Evolutionary conservation across 495 filamentous ascomycete species (phyloP).

Genomic region (Penicillium mononematosum): DNA sequence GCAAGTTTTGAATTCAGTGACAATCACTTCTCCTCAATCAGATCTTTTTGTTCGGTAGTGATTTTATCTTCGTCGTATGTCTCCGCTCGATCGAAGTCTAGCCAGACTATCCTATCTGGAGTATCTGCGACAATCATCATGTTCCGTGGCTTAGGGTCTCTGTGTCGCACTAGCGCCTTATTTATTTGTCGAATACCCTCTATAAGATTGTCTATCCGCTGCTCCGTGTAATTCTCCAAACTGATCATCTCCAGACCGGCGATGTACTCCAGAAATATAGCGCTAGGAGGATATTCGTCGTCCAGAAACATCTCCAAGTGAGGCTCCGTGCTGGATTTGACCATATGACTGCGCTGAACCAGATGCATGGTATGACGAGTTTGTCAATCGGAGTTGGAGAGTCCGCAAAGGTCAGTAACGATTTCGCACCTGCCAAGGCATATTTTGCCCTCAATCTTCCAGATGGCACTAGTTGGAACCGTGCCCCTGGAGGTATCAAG

Average conservation of each 20-base stretch:
- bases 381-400: too few species aligned
- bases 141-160: background rate
- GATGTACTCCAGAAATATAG: background rate
- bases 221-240: background rate
- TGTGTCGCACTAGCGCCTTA: background rate
- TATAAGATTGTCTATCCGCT: background rate
- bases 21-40: background rate
- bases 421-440: too few species aligned
- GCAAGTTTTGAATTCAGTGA: background rate
- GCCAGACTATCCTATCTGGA: background rate
- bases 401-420: too few species aligned
- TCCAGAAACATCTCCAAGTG: background rate
- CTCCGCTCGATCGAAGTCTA: background rate
- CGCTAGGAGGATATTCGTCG: background rate
- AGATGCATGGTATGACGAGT: too few species aligned
- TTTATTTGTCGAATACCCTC: background rate
- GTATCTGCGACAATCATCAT: background rate
- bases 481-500: too few species aligned
- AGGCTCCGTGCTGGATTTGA: background rate
- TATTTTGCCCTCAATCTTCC: too few species aligned
- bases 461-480: too few species aligned
- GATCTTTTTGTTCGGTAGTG: background rate
- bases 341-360: too few species aligned
- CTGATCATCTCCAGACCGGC: background rate
- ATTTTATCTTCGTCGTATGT: background rate